A percentile compares a stretch with the other conserved stretches of the same genome.
These are phyloP conservation scores for Aspergillus sp. DNA, from an alignment of 2,329 filamentous ascomycete species.

Conservation along the genomic window DNA sequence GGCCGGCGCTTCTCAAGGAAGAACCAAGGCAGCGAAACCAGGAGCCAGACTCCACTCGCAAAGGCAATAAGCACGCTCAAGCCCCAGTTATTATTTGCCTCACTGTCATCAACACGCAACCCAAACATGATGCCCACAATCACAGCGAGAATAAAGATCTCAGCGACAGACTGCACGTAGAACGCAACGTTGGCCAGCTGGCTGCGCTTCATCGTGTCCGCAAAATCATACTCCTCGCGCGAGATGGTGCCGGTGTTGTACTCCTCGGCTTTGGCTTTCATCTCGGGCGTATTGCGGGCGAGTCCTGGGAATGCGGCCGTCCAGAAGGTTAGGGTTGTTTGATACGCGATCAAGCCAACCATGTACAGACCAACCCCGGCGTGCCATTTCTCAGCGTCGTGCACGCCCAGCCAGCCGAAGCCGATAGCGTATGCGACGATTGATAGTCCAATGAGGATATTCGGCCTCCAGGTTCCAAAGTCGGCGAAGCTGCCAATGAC, in stretches of 20 bases:
- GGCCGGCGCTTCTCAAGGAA: slow-evolving; percentile 66
- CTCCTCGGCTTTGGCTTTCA: slow-evolving; percentile 56
- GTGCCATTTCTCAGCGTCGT: slow-evolving; percentile 63
- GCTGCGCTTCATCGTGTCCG: slow-evolving; percentile 67
- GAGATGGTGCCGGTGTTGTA: slow-evolving; percentile 58
- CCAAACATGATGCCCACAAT: slow-evolving; percentile 69
- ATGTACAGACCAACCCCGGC: slow-evolving; percentile 67
- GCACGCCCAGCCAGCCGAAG: slow-evolving; percentile 70
- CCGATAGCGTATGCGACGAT: slow-evolving; percentile 66
- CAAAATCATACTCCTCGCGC: slow-evolving; percentile 63
- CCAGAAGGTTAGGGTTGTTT: slow-evolving; percentile 71
- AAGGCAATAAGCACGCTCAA: slow-evolving; percentile 69
- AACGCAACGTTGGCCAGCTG: slow-evolving; percentile 67
- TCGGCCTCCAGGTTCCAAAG: slow-evolving; percentile 68
- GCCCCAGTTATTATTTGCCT: slow-evolving; percentile 68
- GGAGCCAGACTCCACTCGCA: slow-evolving; percentile 66
- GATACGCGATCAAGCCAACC: slow-evolving; percentile 68
- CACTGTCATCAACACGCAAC: slow-evolving; percentile 62
- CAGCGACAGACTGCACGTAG: slow-evolving; percentile 65
- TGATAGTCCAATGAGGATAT: slow-evolving; percentile 65
- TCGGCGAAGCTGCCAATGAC: slow-evolving; percentile 58
- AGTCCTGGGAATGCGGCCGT: slow-evolving; percentile 66
- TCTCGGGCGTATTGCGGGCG: slow-evolving; percentile 57
- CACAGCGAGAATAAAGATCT: slow-evolving; percentile 66
- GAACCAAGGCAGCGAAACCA: slow-evolving; percentile 70